Conservation (phyloP, 345 rosid species). For the Populus tremula region DNA sequence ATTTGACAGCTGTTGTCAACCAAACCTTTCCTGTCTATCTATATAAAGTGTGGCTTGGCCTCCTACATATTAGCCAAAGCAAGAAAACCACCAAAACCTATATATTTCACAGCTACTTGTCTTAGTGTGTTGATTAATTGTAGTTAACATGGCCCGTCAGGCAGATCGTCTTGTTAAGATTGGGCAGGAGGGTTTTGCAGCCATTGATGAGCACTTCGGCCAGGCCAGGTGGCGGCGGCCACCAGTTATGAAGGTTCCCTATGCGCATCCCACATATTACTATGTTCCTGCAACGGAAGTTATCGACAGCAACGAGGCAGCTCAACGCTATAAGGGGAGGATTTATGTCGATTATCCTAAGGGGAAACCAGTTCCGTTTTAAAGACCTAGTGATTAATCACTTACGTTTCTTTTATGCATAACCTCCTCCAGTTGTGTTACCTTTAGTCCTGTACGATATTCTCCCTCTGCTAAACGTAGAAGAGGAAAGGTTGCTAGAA, state of each 20-base stretch:
- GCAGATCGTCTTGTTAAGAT: background rate
- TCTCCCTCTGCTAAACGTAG: too few species aligned
- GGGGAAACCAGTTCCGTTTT: too few species aligned
- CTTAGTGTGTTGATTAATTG: background rate
- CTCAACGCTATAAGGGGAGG: background rate
- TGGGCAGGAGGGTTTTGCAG: background rate
- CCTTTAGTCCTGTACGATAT: too few species aligned
- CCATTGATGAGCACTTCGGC: background rate
- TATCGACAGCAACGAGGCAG: conserved; percentile 5
- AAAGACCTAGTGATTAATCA: too few species aligned
- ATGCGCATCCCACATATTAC: background rate
- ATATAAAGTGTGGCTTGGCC: background rate
- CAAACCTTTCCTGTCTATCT: background rate
- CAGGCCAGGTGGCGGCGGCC: background rate
- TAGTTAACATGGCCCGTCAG: background rate
- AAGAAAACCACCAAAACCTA: background rate
- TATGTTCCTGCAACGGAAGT: background rate
- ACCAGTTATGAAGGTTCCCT: background rate
- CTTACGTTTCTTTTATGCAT: too few species aligned
- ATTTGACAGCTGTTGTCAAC: background rate
- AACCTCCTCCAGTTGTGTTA: too few species aligned
- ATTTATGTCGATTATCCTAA: background rate
- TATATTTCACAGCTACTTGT: background rate
- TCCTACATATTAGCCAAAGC: background rate
- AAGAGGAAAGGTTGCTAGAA: too few species aligned